Percentiles rank a stretch among this genome's conserved stretches.
phyloP scores from a whole-genome alignment of 2,329 filamentous ascomycete genomes.

The Colletotrichum aenigma region DNA sequence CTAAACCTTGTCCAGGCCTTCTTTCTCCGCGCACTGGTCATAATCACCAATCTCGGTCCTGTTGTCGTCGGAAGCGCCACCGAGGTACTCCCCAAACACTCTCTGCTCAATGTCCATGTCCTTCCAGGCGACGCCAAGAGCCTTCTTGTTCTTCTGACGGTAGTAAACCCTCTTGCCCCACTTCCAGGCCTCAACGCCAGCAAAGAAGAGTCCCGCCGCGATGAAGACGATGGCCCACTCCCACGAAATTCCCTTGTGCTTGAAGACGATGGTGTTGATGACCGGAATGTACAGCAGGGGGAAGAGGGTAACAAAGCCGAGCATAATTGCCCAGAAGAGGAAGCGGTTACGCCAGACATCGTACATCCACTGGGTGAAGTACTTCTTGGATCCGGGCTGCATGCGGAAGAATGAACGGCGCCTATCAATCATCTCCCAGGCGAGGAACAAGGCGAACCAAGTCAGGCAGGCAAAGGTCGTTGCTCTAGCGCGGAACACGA shows the following conservation, averaged over 20 bases:
- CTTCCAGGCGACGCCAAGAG: neutral
- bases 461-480: constrained; percentile 71
- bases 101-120: constrained; percentile 14
- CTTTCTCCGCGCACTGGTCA: neutral
- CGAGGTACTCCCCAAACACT: neutral
- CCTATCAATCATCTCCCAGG: constrained; percentile 71
- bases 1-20: neutral
- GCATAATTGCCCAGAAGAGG: constrained; percentile 53
- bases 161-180: constrained; percentile 44
- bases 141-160: constrained; percentile 2
- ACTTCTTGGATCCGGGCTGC: constrained; percentile 58
- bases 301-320: constrained; percentile 37
- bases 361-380: constrained; percentile 62
- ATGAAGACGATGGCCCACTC: constrained; percentile 58
- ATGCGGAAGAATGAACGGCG: constrained; percentile 70
- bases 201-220: constrained; percentile 50
- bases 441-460: constrained; percentile 70
- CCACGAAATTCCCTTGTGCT: constrained; percentile 42
- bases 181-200: constrained; percentile 55
- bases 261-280: constrained; percentile 53
- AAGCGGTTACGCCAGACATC: constrained; percentile 57
- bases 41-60: neutral
- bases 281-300: constrained; percentile 52
- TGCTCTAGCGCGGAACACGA: constrained; percentile 66
- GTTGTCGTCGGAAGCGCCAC: neutral